Evolutionary conservation across 176 grass and related monocot genomes (phyloP).

Genomic region (Saccharum spontaneum): DNA sequence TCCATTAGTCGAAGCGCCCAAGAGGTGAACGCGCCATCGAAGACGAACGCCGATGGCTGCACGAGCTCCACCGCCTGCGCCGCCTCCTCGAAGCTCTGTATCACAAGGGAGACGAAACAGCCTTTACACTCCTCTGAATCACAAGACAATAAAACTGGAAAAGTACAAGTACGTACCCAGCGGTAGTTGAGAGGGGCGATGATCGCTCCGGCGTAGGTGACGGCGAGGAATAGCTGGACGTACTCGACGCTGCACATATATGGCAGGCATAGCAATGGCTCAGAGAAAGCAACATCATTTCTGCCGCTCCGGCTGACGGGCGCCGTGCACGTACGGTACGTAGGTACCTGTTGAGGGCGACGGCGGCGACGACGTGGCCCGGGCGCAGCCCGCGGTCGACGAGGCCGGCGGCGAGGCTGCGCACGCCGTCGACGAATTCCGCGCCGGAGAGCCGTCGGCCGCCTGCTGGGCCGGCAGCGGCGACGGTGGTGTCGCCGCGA

Average conservation of each 20-base stretch:
- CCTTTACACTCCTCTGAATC: neutral
- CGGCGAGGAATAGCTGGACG: constrained; percentile 79
- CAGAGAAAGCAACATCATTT: neutral
- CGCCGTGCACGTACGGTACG: no score
- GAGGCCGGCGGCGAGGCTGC: constrained; percentile 53
- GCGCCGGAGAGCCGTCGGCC: constrained; percentile 20
- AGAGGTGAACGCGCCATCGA: constrained; percentile 37
- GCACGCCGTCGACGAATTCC: constrained; percentile 48
- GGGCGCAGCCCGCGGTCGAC: constrained; percentile 34
- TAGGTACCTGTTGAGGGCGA: constrained; percentile 77
- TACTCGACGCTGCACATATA: constrained; percentile 49
- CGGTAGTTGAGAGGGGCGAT: constrained; percentile 87
- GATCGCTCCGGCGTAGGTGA: constrained; percentile 62
- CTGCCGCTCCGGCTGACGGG: neutral
- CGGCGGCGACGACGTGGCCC: constrained; percentile 55
- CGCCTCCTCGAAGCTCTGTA: constrained; percentile 69
- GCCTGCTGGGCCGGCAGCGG: constrained; percentile 2
- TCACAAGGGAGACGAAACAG: neutral
- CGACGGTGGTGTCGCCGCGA: constrained; percentile 4
- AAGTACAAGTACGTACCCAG: constrained; percentile 45
- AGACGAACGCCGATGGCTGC: constrained; percentile 56
- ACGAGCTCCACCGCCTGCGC: constrained; percentile 60
- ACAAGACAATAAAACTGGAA: neutral
- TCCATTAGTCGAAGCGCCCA: constrained; percentile 50
- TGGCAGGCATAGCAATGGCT: neutral